Percentiles rank a stretch among this genome's conserved stretches.
Conservation (phyloP, 2,329 filamentous ascomycete genomes). For the Tolypocladium ophioglossoides region DNA sequence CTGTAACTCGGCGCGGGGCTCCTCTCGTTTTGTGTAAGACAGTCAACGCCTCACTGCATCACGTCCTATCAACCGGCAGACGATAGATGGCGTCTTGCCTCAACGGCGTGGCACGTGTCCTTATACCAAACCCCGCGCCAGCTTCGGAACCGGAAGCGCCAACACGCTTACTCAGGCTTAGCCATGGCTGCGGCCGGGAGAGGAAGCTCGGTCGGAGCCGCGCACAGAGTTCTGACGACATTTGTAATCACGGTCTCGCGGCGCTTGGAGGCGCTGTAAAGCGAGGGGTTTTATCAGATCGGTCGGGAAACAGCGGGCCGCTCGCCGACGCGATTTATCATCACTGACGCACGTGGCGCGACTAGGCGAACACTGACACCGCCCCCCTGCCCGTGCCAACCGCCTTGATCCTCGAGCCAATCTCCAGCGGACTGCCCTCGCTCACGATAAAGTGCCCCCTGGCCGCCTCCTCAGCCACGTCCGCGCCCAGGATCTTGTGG, state of each 20-base stretch:
- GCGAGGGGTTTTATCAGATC: not conserved
- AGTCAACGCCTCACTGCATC: not conserved
- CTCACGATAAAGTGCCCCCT: slow-evolving; percentile 47
- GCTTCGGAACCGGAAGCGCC: too few species aligned
- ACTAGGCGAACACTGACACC: slow-evolving; percentile 6
- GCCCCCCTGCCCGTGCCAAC: slow-evolving; percentile 27
- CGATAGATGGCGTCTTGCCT: too few species aligned
- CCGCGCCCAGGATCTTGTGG: slow-evolving; percentile 44
- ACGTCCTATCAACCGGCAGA: not conserved
- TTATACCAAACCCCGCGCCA: too few species aligned
- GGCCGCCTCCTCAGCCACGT: slow-evolving; percentile 15
- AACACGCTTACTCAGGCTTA: not conserved
- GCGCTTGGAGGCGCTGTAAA: too few species aligned
- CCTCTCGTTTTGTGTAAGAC: not conserved
- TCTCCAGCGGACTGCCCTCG: slow-evolving; percentile 52
- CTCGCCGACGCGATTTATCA: too few species aligned
- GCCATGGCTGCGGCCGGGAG: not conserved
- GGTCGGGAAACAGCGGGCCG: not conserved
- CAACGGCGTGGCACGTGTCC: too few species aligned
- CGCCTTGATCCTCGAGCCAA: slow-evolving; percentile 44
- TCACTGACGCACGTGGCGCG: too few species aligned
- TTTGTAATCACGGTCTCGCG: not conserved
- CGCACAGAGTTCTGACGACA: slow-evolving; percentile 10
- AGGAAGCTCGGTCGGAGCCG: slow-evolving; percentile 15
- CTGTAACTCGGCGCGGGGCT: not conserved